Conservation (phyloP, 257 asterid species). For the Petunia axillaris region DNA sequence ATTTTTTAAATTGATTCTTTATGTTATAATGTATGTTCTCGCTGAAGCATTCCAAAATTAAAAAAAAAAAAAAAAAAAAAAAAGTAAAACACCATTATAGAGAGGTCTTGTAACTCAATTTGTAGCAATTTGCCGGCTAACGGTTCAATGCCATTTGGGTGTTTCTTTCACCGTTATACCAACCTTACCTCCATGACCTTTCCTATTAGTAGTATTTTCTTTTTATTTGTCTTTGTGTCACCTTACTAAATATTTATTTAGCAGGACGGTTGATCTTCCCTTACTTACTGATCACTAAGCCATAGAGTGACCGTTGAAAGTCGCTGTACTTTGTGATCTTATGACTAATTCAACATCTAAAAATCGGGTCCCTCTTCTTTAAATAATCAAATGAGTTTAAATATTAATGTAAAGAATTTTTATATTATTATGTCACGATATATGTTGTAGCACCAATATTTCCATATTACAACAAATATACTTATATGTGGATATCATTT, state of each 20-base stretch:
- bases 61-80: too few relatives aligned
- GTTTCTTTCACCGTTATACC: slow-evolving; percentile 1
- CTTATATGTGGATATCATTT: too few relatives aligned
- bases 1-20: too few relatives aligned
- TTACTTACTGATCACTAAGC: neutral
- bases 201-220: neutral
- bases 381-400: neutral
- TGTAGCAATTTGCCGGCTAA: neutral
- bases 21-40: too few relatives aligned
- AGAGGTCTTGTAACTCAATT: neutral
- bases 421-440: too few relatives aligned
- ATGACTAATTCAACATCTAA: slow-evolving; percentile 21
- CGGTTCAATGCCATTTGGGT: neutral
- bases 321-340: neutral
- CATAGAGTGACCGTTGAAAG: neutral
- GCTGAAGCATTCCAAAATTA: too few relatives aligned
- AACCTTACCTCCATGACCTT: neutral
- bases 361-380: neutral
- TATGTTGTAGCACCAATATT: too few relatives aligned
- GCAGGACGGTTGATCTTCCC: neutral
- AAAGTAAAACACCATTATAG: too few relatives aligned
- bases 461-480: too few relatives aligned
- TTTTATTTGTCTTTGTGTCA: too few relatives aligned
- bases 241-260: neutral
- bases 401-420: too few relatives aligned